These are phyloP conservation scores for Cornus suecica DNA, from an alignment of 148 eudicot genomes.

Conservation along the genomic window DNA sequence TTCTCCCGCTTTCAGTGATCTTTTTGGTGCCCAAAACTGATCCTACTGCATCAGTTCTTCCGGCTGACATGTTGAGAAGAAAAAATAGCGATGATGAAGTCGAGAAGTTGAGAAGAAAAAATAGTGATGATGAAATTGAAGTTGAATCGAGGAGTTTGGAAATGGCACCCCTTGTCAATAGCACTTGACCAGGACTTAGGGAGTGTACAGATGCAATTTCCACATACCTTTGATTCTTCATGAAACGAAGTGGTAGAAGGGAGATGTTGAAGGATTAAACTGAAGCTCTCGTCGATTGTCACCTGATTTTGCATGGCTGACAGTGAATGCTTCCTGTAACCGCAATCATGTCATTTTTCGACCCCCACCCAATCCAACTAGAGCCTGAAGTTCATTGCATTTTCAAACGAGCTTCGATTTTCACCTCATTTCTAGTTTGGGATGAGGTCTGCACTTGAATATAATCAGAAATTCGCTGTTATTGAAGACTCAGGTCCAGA, in stretches of 20 bases:
- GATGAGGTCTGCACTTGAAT: slow-evolving; percentile 46
- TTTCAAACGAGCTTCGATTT: slow-evolving; percentile 19
- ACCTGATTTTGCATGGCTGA: slow-evolving; percentile 50
- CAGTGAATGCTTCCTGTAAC: slow-evolving; percentile 78
- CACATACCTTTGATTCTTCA: slow-evolving; percentile 27
- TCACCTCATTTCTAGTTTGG: slow-evolving; percentile 24
- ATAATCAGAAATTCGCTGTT: slow-evolving; percentile 32
- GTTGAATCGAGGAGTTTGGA: slow-evolving; percentile 8
- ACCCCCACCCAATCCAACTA: slow-evolving; percentile 41
- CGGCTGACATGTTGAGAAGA: background rate
- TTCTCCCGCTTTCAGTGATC: background rate
- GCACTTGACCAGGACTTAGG: background rate
- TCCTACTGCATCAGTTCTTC: background rate
- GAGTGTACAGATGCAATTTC: background rate
- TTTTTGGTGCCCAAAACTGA: slow-evolving; percentile 1
- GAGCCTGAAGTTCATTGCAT: slow-evolving; percentile 47
- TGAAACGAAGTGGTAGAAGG: slow-evolving; percentile 30
- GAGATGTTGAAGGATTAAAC: slow-evolving; percentile 44
- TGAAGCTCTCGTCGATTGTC: slow-evolving; percentile 52
- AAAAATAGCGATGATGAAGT: slow-evolving; percentile 19
- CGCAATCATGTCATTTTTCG: slow-evolving; percentile 47
- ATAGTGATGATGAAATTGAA: slow-evolving; percentile 15
- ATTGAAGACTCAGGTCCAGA: slow-evolving; percentile 33
- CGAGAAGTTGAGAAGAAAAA: slow-evolving; percentile 9
- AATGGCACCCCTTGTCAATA: slow-evolving; percentile 16